A percentile compares a stretch with the other conserved stretches of the same genome.
These are phyloP conservation scores for Boletus semigastroideus DNA, from an alignment of 1,284 basidiomycete species.

Conservation along the genomic window DNA sequence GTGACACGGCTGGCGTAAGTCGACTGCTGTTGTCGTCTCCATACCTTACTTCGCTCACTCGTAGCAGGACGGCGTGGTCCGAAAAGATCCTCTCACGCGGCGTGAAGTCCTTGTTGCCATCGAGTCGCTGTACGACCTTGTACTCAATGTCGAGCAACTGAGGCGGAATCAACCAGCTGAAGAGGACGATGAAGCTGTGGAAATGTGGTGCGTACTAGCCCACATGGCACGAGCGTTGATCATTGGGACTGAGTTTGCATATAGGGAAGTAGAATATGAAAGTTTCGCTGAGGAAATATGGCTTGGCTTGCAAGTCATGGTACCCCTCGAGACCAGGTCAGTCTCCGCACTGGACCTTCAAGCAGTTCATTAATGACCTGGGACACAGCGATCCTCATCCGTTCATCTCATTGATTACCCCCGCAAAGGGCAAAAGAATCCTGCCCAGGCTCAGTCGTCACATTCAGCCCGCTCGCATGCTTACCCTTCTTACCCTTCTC, in stretches of 20 bases:
- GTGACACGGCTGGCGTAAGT: conserved; percentile 52
- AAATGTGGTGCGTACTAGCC: conserved; percentile 51
- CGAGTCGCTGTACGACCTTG: conserved; percentile 85
- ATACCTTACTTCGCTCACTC: background rate
- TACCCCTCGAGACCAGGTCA: conserved; percentile 88
- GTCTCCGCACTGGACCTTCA: conserved; percentile 11
- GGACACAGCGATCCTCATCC: conserved; percentile 83
- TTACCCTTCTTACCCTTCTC: conserved; percentile 88
- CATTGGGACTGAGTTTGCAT: conserved; percentile 2
- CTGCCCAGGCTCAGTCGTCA: conserved; percentile 90
- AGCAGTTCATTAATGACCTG: conserved; percentile 5
- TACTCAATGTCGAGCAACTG: conserved; percentile 85
- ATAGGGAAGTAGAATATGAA: conserved; percentile 64
- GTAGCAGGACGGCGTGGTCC: conserved; percentile 55
- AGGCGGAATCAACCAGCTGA: conserved; percentile 73
- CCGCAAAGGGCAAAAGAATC: conserved; percentile 92
- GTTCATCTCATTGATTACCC: conserved; percentile 89
- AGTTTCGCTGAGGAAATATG: conserved; percentile 72
- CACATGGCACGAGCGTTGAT: background rate
- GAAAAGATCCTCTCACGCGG: conserved; percentile 72
- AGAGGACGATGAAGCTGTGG: conserved; percentile 55
- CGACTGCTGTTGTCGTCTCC: background rate
- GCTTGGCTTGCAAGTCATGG: conserved; percentile 82
- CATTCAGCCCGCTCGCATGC: conserved; percentile 75
- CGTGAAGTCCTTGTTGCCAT: conserved; percentile 80